phyloP scores from a whole-genome alignment of 2,329 filamentous ascomycete genomes.

The Leptographium procerum region DNA sequence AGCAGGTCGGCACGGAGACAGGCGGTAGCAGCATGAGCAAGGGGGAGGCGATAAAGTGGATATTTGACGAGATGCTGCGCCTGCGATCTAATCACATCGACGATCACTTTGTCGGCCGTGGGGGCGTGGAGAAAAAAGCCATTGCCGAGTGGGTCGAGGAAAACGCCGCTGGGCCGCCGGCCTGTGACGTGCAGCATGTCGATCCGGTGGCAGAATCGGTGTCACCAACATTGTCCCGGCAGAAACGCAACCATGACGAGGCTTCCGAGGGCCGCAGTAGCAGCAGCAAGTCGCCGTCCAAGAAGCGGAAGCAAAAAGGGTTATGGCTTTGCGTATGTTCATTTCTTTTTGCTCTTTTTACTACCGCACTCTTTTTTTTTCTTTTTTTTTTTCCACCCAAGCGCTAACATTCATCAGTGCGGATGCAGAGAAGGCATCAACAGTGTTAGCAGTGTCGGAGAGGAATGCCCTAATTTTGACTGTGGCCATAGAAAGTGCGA shows the following conservation, averaged over 20 bases:
- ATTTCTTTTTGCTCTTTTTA: neutral
- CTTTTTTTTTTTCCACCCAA: neutral
- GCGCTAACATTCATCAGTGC: neutral
- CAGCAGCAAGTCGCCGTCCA: neutral
- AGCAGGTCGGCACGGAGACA: neutral
- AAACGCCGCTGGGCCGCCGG: neutral
- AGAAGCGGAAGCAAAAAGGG: neutral
- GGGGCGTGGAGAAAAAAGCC: slow-evolving; percentile 19
- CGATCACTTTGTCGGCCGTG: slow-evolving; percentile 49
- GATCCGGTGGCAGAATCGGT: neutral
- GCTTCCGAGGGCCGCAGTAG: neutral
- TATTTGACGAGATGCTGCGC: slow-evolving; percentile 19
- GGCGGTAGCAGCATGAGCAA: neutral
- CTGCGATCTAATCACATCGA: slow-evolving; percentile 62
- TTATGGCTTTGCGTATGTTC: neutral
- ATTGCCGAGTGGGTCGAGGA: slow-evolving; percentile 24
- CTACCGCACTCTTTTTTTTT: neutral
- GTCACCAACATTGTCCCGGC: neutral
- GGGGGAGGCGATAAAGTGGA: neutral
- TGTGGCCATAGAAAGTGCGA: neutral
- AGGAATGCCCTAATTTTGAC: too few species aligned
- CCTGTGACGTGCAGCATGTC: neutral
- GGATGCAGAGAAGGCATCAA: neutral
- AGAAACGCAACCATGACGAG: neutral
- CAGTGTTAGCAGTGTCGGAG: too few species aligned